Conservation (phyloP, 495 filamentous ascomycete species). For the Penicillium soppii region DNA sequence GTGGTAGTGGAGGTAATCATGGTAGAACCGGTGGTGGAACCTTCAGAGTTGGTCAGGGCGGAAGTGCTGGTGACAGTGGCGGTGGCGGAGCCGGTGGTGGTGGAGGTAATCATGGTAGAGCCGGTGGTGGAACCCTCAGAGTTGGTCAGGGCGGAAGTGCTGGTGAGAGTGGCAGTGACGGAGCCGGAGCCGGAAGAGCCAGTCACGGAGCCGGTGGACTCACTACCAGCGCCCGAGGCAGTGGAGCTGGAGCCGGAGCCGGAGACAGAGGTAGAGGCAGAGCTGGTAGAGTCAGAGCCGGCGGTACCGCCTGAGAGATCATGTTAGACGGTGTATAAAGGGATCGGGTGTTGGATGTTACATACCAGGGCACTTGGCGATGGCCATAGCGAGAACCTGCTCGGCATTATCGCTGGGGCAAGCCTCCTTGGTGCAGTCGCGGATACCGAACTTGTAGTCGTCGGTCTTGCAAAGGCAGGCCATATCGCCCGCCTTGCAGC, state of each 20-base stretch:
- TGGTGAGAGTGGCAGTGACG: conserved; percentile 10
- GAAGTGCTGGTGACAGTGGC: conserved; percentile 12
- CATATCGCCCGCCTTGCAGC: conserved; percentile 56
- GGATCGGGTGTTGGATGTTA: not conserved
- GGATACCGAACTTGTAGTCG: conserved; percentile 73
- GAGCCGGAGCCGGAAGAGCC: conserved; percentile 15
- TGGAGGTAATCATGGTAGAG: not conserved
- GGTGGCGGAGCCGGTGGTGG: conserved; percentile 16
- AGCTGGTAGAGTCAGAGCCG: not conserved
- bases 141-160: conserved; percentile 9
- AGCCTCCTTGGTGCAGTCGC: conserved; percentile 70
- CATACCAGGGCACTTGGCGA: conserved; percentile 34
- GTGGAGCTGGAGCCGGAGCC: conserved; percentile 10
- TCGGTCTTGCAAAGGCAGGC: conserved; percentile 68
- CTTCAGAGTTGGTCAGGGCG: conserved; percentile 15
- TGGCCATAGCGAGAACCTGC: conserved; percentile 36
- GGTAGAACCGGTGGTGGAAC: conserved; percentile 7
- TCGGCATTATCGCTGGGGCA: conserved; percentile 53
- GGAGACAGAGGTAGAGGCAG: conserved; percentile 7
- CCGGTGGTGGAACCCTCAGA: conserved; percentile 12
- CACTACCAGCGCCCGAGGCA: conserved; percentile 13
- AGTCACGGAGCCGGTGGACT: conserved; percentile 15
- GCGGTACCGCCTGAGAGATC: conserved; percentile 5
- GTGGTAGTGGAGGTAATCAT: conserved; percentile 16
- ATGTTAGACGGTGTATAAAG: conserved; percentile 2